These are phyloP conservation scores for Mycena crocata DNA, from an alignment of 768 basidiomycete genomes.

Conservation along the genomic window DNA sequence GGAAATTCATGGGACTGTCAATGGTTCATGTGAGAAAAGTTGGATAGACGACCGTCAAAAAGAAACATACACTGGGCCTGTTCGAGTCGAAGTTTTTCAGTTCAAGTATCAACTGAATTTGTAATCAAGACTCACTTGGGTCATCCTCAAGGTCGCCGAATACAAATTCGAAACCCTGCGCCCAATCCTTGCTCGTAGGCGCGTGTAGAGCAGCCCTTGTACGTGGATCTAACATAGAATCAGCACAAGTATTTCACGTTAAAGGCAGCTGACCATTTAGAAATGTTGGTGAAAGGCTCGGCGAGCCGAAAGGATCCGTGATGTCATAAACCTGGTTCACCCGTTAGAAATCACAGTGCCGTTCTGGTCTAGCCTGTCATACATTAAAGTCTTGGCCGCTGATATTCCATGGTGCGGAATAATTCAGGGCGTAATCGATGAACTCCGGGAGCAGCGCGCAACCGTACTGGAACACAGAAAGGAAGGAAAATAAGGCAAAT, in stretches of 20 bases:
- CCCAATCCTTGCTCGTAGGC: slow-evolving; percentile 68
- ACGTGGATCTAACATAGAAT: slow-evolving; percentile 54
- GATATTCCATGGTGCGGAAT: slow-evolving; percentile 69
- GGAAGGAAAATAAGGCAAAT: background rate
- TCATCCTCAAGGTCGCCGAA: slow-evolving; percentile 51
- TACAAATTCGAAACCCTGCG: slow-evolving; percentile 48
- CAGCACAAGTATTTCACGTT: background rate
- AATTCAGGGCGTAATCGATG: slow-evolving; percentile 80
- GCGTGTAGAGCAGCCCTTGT: slow-evolving; percentile 76
- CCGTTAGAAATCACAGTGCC: background rate
- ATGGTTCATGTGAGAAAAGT: background rate
- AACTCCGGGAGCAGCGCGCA: slow-evolving; percentile 75
- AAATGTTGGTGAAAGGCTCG: slow-evolving; percentile 65
- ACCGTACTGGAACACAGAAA: slow-evolving; percentile 69
- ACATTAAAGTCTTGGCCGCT: slow-evolving; percentile 44
- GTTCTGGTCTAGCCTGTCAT: too few relatives aligned
- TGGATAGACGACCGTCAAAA: background rate
- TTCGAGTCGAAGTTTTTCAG: background rate
- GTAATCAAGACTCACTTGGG: slow-evolving; percentile 46
- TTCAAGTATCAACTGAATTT: slow-evolving; percentile 1
- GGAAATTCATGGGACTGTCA: slow-evolving; percentile 69
- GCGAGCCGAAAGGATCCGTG: slow-evolving; percentile 58
- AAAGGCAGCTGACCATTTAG: slow-evolving; percentile 65
- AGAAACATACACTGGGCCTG: slow-evolving; percentile 49
- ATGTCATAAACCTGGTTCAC: slow-evolving; percentile 62